Evolutionary conservation across 2,329 filamentous ascomycete species (phyloP), one percentile per base, ranked within the genome.

Genomic region (Trichoderma simmonsii): DNA sequence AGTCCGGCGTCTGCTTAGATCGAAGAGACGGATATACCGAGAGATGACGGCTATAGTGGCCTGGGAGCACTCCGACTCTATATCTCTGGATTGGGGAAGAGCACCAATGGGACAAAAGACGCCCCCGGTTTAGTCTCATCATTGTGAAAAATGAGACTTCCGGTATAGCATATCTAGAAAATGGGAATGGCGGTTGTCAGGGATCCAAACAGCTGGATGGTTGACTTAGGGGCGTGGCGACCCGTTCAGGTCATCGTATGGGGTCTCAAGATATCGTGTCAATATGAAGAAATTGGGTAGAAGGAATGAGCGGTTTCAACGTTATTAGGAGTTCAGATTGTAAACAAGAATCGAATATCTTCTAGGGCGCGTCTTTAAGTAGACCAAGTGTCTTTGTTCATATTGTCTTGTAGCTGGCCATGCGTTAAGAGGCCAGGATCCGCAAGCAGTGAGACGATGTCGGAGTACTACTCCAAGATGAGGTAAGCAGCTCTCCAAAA

Each of bases 1-100:
- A 85, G 77, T 87, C 85, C 15, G 82, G 78, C 21, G 82, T 83
- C 57, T 86, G 83, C 72, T 84, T 81, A 9, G 82, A 75, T 24
- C 77, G 65, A 11, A 77, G 69, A 9, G 76, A 72, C 28, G 66
- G 72, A 18, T 75, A 77, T 57, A 77, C 72, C 14, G 76, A 79
- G n/a, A 79, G 75, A 51, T 72, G 72, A 59, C 79, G 78, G 56
- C 72, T 72, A 73, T 60, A 21, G 36, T 14, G 39, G 6, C 56
- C 54, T 39, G 66, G 56, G 7, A 32, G 74, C 34, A n/a, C 30
- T 14, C 26, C n/a, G 56, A 51, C 34, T 51, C 56, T 26, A 34
- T 48, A 48, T 32, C 12, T 60, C 54, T 43, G 54, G 34, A 48
- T 60, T 28, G 28, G 39, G 62, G 28, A 24, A 61, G 66, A 51